These are phyloP conservation scores for Pseudophaeomoniella oleicola DNA, from an alignment of 2,329 filamentous ascomycete species.

Conservation along the genomic window DNA sequence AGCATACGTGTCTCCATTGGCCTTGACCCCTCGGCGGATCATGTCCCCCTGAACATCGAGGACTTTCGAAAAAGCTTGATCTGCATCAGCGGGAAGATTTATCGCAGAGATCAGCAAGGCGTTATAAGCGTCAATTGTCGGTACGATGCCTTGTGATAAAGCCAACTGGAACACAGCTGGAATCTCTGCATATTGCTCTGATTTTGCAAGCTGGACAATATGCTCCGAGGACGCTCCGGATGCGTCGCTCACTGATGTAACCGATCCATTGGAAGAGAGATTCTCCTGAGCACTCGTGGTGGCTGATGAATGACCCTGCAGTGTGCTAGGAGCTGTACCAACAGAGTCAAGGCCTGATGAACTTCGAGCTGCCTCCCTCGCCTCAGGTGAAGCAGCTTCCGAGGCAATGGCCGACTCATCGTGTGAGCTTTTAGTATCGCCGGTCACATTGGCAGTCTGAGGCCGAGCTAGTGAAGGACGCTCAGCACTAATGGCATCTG, in stretches of 20 bases:
- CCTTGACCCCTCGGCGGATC: slow-evolving; percentile 69
- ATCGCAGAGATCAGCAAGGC: slow-evolving; percentile 75
- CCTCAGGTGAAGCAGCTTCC: slow-evolving; percentile 65
- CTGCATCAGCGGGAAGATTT: slow-evolving; percentile 61
- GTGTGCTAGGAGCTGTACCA: slow-evolving; percentile 22
- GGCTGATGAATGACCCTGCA: slow-evolving; percentile 7
- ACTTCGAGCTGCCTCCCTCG: slow-evolving; percentile 68
- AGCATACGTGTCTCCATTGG: slow-evolving; percentile 75
- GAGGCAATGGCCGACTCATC: slow-evolving; percentile 30
- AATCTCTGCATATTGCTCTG: slow-evolving; percentile 69
- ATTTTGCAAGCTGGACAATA: slow-evolving; percentile 57
- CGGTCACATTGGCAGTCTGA: slow-evolving; percentile 40
- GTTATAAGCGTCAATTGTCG: slow-evolving; percentile 80
- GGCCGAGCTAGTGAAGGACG: slow-evolving; percentile 27
- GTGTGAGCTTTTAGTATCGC: slow-evolving; percentile 44
- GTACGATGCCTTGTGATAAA: slow-evolving; percentile 66
- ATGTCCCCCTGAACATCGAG: slow-evolving; percentile 95
- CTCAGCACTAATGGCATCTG: slow-evolving; percentile 10
- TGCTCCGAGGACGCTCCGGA: slow-evolving; percentile 53
- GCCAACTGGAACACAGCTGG: slow-evolving; percentile 83
- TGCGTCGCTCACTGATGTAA: slow-evolving; percentile 1
- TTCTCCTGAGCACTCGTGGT: slow-evolving; percentile 4
- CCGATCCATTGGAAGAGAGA: slow-evolving; percentile 4
- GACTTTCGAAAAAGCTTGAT: slow-evolving; percentile 77
- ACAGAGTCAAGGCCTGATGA: slow-evolving; percentile 41